Evolutionary conservation across 1,284 basidiomycete species (phyloP).

Genomic region (Trametes sp.): DNA sequence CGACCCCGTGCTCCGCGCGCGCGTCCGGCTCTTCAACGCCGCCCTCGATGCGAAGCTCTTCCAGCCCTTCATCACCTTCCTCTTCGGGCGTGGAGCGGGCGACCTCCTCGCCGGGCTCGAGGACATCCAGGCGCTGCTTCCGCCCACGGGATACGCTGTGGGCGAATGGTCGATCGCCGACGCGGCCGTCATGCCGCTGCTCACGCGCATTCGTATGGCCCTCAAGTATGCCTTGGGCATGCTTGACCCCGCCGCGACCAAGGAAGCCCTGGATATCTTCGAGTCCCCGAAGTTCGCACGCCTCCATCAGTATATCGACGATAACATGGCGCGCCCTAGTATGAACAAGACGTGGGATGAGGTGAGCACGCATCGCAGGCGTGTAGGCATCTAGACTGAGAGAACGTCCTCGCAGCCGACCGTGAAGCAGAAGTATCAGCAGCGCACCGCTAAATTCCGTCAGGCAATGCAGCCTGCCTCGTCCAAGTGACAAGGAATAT

Average conservation of each 20-base stretch:
- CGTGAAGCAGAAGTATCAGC: background rate
- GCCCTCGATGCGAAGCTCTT: slow-evolving; percentile 52
- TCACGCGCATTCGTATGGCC: slow-evolving; percentile 40
- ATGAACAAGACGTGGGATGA: background rate
- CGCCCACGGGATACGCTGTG: slow-evolving; percentile 40
- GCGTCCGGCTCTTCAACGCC: slow-evolving; percentile 67
- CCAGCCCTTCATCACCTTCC: slow-evolving; percentile 39
- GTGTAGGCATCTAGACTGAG: background rate
- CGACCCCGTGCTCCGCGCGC: slow-evolving; percentile 61
- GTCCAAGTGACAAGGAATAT: no score
- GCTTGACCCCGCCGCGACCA: slow-evolving; percentile 38
- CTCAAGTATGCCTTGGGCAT: slow-evolving; percentile 42
- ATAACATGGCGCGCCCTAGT: background rate
- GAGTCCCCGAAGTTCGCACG: background rate
- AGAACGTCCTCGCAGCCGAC: background rate
- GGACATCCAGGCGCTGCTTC: slow-evolving; percentile 44
- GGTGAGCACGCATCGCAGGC: background rate
- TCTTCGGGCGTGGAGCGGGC: slow-evolving; percentile 48
- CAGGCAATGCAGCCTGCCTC: background rate
- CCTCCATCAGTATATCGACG: background rate
- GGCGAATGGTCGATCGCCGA: slow-evolving; percentile 60
- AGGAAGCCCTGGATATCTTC: background rate
- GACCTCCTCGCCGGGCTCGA: slow-evolving; percentile 44
- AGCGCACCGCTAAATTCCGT: background rate
- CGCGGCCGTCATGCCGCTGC: slow-evolving; percentile 52